phyloP scores from a whole-genome alignment of 1,284 basidiomycete genomes.

The Ustilago vetiveriae region DNA sequence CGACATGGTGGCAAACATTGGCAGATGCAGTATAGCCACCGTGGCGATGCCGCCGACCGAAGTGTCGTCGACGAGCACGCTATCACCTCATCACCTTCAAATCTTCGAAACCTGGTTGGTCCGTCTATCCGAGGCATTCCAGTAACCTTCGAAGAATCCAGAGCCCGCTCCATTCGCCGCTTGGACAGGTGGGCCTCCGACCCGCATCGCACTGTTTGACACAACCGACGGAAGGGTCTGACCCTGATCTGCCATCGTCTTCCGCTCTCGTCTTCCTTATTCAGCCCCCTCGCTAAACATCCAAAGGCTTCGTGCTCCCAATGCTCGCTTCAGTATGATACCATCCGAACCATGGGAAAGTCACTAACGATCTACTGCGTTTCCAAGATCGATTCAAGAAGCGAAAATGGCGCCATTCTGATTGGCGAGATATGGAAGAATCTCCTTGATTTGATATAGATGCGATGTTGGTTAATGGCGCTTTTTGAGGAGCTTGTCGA shows the following conservation, averaged over 20 bases:
- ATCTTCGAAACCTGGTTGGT: constrained; percentile 11
- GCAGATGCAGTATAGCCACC: no score
- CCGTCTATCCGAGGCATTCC: constrained; percentile 1
- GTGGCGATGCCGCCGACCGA: background rate
- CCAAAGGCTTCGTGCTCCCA: no score
- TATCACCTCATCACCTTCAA: constrained; percentile 16
- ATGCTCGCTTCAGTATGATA: background rate
- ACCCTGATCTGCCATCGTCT: background rate
- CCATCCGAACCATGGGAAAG: no score
- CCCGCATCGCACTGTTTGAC: constrained; percentile 1
- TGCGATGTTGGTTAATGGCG: constrained; percentile 2
- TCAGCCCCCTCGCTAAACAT: no score
- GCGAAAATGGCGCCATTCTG: constrained; percentile 6
- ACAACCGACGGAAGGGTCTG: background rate
- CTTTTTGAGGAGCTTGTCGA: background rate
- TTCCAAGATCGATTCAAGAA: background rate
- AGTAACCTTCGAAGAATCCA: constrained; percentile 3
- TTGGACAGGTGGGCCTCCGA: background rate
- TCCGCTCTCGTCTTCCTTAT: background rate
- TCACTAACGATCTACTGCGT: no score
- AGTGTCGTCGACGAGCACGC: background rate
- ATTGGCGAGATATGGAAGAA: background rate
- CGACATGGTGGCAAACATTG: no score
- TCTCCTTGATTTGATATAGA: background rate
- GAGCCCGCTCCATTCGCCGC: constrained; percentile 1